Base-by-base conservation (phyloP, 352 stramenopile species). In the Globisporangium uncinulatum region DNA sequence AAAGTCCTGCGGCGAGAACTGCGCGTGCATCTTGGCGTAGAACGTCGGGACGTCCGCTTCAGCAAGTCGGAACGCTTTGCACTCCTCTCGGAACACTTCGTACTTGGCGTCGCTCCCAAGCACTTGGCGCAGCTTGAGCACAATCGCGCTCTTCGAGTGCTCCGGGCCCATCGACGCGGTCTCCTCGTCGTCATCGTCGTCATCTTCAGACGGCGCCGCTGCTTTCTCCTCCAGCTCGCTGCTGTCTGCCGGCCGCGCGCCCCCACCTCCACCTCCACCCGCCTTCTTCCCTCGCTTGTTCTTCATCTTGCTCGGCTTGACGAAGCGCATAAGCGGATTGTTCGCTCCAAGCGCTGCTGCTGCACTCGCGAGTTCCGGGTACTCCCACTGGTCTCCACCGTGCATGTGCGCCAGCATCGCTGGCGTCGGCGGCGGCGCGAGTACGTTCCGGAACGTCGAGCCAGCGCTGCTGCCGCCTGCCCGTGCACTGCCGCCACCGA, bases 91-190 rank as follows among this genome's bases (percentile, higher is more conserved):
- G 49, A 94, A 92, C 3, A 89, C 74, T 45, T 92, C 82, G 57
- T 92, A 94, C 65, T 92, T 92, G 20, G 79, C 80, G 47, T 88
- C 80, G 45, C 71, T 90, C 36, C 85, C 85, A 2, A 94, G 69
- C 10, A 80, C 70, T 46, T 91, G 79, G 14, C 81, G 75, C 42
- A 94, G 88, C 64, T 87, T 83, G 19, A 92, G 72, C 51, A 92
- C 78, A 10, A 92, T 63, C 31, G 80, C 76, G 42, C 76, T 90
- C 57, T 94, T 91, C 1, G 77, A 92, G 20, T 79, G 57, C 15
- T 63, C 57, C 9, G 70, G 63, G 15, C 51, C 63, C 4, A 50
- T 52, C 13, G 46, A 36, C 8, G 77, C 65, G n/a, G 79, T 67
- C 29, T 70, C 70, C 17, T 87, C 77, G 3, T 73, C 67, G 8